These are phyloP conservation scores for Sarocladium oryzae DNA, from an alignment of 2,329 filamentous ascomycete genomes.

Conservation along the genomic window DNA sequence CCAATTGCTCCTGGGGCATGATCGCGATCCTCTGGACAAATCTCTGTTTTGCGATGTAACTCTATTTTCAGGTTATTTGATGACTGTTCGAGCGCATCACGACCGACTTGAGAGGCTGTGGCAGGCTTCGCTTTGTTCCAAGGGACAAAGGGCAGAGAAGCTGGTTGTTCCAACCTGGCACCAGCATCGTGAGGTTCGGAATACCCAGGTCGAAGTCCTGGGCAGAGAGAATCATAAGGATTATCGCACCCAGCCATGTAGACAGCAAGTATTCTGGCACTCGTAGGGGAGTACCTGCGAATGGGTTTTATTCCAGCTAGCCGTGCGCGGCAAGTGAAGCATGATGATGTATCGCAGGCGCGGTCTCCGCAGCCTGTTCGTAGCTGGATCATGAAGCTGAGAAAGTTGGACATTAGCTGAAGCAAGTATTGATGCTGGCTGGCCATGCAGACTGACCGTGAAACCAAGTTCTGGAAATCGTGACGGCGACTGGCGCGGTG, in stretches of 20 bases:
- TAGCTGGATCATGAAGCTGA: slow-evolving; percentile 74
- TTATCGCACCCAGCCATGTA: slow-evolving; percentile 77
- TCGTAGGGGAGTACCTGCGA: slow-evolving; percentile 73
- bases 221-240: slow-evolving; percentile 64
- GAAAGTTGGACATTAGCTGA: background rate
- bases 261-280: slow-evolving; percentile 72
- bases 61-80: background rate
- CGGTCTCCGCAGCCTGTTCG: slow-evolving; percentile 68
- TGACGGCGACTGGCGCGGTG: slow-evolving; percentile 55
- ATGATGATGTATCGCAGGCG: slow-evolving; percentile 68
- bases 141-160: background rate
- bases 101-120: too few species aligned
- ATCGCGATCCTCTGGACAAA: background rate
- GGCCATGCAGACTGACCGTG: background rate
- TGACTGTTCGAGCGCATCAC: background rate
- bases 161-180: background rate
- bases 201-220: slow-evolving; percentile 29
- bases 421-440: background rate
- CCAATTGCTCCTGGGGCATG: too few species aligned
- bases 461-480: slow-evolving; percentile 59
- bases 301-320: slow-evolving; percentile 61
- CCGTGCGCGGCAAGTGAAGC: slow-evolving; percentile 70
- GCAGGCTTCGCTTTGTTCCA: background rate
- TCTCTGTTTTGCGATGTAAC: background rate
- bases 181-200: background rate